phyloP scores from a whole-genome alignment of 305 asterid species.

The Petunia hybrid region DNA sequence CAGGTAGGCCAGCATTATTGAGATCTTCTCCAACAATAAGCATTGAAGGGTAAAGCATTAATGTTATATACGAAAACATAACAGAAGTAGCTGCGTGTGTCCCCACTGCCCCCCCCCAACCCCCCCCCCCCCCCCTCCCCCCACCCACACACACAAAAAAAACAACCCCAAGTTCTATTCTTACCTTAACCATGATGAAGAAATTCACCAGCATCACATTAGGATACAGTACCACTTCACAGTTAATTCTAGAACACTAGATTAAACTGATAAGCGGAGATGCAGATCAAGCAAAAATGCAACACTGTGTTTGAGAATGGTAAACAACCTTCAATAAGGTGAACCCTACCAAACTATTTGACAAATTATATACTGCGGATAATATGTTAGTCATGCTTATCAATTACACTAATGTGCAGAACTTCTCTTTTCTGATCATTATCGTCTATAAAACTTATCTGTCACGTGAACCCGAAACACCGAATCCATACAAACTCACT shows the following conservation, averaged over 20 bases:
- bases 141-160: too few relatives aligned
- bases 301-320: not conserved
- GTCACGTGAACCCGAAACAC: not conserved
- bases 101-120: not conserved
- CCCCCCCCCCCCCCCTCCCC: not conserved
- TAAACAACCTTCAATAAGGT: not conserved
- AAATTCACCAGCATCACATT: not conserved
- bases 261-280: slow-evolving; percentile 9
- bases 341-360: not conserved
- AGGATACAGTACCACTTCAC: not conserved
- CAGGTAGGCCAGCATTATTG: not conserved
- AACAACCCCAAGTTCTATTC: not conserved
- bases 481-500: not conserved
- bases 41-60: not conserved
- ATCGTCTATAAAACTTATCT: not conserved
- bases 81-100: not conserved
- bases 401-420: not conserved
- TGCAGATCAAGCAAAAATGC: not conserved
- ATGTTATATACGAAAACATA: not conserved
- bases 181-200: not conserved
- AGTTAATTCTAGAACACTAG: not conserved
- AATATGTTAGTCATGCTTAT: not conserved
- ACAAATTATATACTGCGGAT: not conserved
- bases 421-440: not conserved
- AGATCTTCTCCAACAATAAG: not conserved